phyloP scores from a whole-genome alignment of 2,329 filamentous ascomycete genomes.

The Canariomyces notabilis region DNA sequence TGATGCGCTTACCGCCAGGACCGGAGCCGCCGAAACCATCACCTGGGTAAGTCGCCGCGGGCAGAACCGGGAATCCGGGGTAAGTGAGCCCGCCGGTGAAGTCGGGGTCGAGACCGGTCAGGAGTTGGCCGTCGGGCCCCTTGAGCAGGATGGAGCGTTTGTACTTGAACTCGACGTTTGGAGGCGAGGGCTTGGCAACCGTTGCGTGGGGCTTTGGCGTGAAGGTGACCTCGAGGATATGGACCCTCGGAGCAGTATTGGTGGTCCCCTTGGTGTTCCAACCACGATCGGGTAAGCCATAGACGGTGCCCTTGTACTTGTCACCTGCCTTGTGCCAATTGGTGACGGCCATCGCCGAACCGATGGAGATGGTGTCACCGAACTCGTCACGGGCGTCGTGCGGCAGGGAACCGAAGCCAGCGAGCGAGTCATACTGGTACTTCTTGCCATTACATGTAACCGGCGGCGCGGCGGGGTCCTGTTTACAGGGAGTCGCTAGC shows the following conservation, averaged over 20 bases:
- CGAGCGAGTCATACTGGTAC: too few relatives aligned
- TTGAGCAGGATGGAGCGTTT: conserved; percentile 60
- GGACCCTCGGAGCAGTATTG: conserved; percentile 63
- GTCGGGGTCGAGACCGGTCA: conserved; percentile 61
- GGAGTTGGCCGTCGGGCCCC: conserved; percentile 56
- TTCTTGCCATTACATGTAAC: too few relatives aligned
- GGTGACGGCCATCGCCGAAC: conserved; percentile 58
- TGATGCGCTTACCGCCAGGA: conserved; percentile 52
- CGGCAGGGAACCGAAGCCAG: conserved; percentile 59
- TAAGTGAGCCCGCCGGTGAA: conserved; percentile 48
- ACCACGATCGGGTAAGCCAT: conserved; percentile 61
- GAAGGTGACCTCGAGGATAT: conserved; percentile 60
- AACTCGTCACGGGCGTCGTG: conserved; percentile 58
- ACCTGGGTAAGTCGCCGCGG: conserved; percentile 58
- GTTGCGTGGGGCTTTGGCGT: conserved; percentile 49
- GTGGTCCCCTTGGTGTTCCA: conserved; percentile 70
- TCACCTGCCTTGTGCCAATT: conserved; percentile 53
- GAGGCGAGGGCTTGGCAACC: conserved; percentile 45
- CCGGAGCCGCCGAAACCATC: conserved; percentile 63
- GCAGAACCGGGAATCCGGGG: conserved; percentile 56
- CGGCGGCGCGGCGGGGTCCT: too few relatives aligned
- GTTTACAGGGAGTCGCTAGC: too few relatives aligned
- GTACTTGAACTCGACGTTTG: conserved; percentile 60
- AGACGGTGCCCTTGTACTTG: conserved; percentile 58
- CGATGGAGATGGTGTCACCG: conserved; percentile 64